These are phyloP conservation scores for Mycena sanguinolenta DNA, from an alignment of 768 basidiomycete species.

Conservation along the genomic window DNA sequence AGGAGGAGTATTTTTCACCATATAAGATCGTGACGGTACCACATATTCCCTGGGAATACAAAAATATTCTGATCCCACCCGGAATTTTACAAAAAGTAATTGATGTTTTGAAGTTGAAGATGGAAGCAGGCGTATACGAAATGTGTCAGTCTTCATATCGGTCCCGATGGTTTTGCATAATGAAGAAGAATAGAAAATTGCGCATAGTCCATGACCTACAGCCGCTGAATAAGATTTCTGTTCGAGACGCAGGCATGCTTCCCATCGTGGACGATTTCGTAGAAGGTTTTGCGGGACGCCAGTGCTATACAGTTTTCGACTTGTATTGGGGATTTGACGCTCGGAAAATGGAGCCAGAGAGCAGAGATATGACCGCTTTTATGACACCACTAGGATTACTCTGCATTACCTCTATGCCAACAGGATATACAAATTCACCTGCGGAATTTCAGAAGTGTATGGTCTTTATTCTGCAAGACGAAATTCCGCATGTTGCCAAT, in stretches of 20 bases:
- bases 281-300: background rate
- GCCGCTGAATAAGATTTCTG: constrained; percentile 28
- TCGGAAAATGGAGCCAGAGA: no score
- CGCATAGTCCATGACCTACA: constrained; percentile 33
- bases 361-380: no score
- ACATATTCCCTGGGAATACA: no score
- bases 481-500: constrained; percentile 46
- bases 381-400: no score
- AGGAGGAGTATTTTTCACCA: background rate
- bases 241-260: constrained; percentile 15
- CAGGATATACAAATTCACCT: constrained; percentile 23
- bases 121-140: constrained; percentile 1
- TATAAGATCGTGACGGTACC: background rate
- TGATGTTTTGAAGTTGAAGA: constrained; percentile 17
- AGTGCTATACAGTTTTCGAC: no score
- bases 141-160: constrained; percentile 27
- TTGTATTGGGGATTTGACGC: no score
- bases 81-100: background rate
- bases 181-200: constrained; percentile 36
- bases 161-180: constrained; percentile 33
- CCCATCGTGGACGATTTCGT: background rate
- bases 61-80: background rate
- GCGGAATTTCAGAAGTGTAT: constrained; percentile 42
- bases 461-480: constrained; percentile 44
- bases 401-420: background rate